Conservation (phyloP, 2,329 filamentous ascomycete genomes). For the Aureobasidium namibiae region DNA sequence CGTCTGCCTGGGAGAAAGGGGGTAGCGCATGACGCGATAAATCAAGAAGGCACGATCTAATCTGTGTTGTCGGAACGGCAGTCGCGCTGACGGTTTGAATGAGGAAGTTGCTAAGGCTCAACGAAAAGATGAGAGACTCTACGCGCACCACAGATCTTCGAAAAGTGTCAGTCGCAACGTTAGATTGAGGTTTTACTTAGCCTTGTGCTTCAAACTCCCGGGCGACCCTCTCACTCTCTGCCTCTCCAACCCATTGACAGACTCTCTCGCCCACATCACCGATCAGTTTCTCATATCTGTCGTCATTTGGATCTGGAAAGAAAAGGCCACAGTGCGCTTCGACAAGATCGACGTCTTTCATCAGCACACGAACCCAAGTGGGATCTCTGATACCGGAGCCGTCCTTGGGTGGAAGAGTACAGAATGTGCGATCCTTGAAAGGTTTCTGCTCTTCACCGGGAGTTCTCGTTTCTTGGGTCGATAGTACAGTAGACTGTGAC, state of each 20-base stretch:
- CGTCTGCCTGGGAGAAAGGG: background rate
- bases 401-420: slow-evolving; percentile 57
- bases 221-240: slow-evolving; percentile 16
- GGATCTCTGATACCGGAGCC: slow-evolving; percentile 53
- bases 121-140: background rate
- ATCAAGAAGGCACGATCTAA: background rate
- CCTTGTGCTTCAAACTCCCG: slow-evolving; percentile 7
- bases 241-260: slow-evolving; percentile 27
- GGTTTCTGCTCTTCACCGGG: slow-evolving; percentile 19
- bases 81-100: background rate
- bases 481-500: background rate
- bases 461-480: background rate
- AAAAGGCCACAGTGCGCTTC: slow-evolving; percentile 79
- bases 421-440: slow-evolving; percentile 65
- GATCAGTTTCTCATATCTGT: slow-evolving; percentile 38
- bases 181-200: background rate
- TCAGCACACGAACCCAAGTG: slow-evolving; percentile 70
- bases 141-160: background rate
- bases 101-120: background rate
- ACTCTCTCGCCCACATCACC: slow-evolving; percentile 29
- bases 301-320: slow-evolving; percentile 48
- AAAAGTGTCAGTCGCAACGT: too few relatives aligned
- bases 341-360: slow-evolving; percentile 79
- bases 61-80: background rate
- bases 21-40: background rate